Percentiles rank a stretch among this genome's conserved stretches.
Conservation (phyloP, 768 basidiomycete genomes). For the Phylloporus sp. region DNA sequence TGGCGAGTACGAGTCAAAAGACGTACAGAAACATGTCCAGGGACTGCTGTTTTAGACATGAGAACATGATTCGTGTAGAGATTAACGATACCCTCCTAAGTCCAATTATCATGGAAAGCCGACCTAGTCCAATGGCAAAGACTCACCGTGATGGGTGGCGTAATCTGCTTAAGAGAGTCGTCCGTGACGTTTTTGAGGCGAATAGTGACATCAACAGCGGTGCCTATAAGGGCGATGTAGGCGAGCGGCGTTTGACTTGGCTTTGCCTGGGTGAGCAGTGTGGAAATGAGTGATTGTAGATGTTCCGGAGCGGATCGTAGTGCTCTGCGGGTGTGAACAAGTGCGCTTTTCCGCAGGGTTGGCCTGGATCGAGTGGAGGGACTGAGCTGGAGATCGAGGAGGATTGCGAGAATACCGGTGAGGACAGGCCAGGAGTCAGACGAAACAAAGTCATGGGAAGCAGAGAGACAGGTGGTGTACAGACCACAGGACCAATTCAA, state of each 20-base stretch:
- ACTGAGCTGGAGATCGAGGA: constrained; percentile 58
- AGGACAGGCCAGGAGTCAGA: constrained; percentile 52
- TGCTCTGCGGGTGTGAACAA: constrained; percentile 61
- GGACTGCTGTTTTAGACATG: constrained; percentile 61
- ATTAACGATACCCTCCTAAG: constrained; percentile 52
- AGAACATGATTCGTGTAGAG: constrained; percentile 61
- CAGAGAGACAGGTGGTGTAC: constrained; percentile 48
- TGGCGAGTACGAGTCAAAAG: neutral
- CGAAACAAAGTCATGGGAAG: constrained; percentile 42
- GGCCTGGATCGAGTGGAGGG: constrained; percentile 50
- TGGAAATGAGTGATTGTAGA: constrained; percentile 48
- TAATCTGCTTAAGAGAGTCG: constrained; percentile 39
- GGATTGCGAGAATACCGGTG: constrained; percentile 50
- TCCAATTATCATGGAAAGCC: neutral
- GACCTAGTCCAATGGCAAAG: neutral
- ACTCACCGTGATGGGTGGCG: constrained; percentile 45
- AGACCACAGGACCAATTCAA: constrained; percentile 68
- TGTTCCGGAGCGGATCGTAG: constrained; percentile 58
- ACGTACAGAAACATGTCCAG: constrained; percentile 57
- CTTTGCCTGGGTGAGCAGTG: constrained; percentile 51
- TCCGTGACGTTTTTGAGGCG: constrained; percentile 58
- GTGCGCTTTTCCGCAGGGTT: constrained; percentile 56
- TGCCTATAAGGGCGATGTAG: constrained; percentile 56
- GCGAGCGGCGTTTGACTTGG: constrained; percentile 40
- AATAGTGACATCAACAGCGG: constrained; percentile 65